Evolutionary conservation across 225 moss, liverwort and hornwort species (phyloP), one percentile per base, ranked within the genome.

Genomic region (Climacium dendroides): DNA sequence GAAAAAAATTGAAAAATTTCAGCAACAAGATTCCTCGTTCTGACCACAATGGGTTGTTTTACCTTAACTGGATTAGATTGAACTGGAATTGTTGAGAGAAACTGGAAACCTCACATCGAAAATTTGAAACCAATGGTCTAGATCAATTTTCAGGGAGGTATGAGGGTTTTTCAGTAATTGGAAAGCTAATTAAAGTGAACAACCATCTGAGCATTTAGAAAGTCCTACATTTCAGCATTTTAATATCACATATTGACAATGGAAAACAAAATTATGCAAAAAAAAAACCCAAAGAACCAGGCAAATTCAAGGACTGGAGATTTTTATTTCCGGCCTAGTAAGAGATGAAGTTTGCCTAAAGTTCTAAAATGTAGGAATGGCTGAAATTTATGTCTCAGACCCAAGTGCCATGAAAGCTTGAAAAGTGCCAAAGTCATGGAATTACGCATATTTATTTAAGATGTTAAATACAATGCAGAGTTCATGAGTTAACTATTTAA

Each of bases 61-160:
- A n/a, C n/a, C n/a, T n/a, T n/a, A n/a, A n/a, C n/a, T n/a, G n/a
- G n/a, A n/a, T n/a, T n/a, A n/a, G n/a, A n/a, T n/a, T n/a, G 25
- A 41, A 15, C 25, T 25, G 26, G 26, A 43, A 43, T 25, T 26
- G 17, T 45, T 45, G 72, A 4, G 43, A 75, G 75, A 23, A 75
- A n/a, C n/a, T 0, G 0, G 5, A 23, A 35, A 35, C 14, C 52
- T 34, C 35, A 23, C 8, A 52, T 52, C 2, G 0, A 35, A 34
- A 23, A n/a, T n/a, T n/a, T n/a, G n/a, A 0, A 35, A 20, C 14
- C 23, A 14, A 35, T 22, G 22, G 20, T 20, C 34, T 23, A 75
- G 22, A n/a, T n/a, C n/a, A n/a, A 52, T 52, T 75, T 75, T 7
- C n/a, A n/a, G n/a, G 35, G 53, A 53, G 34, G 35, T 22, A 1